Evolutionary conservation across 2,329 filamentous ascomycete species (phyloP).

Genomic region (Botrytis medusae): DNA sequence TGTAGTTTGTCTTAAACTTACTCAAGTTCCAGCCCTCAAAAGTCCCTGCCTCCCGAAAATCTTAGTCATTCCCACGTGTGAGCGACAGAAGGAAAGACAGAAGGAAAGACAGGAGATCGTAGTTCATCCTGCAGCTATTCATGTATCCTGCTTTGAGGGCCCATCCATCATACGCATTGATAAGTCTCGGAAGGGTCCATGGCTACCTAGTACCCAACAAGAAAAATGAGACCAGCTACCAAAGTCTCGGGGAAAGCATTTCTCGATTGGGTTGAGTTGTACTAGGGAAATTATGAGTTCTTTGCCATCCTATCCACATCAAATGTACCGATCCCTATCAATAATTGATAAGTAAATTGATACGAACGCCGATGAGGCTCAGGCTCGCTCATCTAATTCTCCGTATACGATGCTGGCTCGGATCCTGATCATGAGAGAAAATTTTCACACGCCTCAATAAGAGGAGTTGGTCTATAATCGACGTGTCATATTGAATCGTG

Average conservation of each 20-base stretch:
- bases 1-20: constrained; percentile 14
- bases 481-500: constrained; percentile 2
- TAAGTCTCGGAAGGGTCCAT: constrained; percentile 4
- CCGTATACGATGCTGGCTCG: not conserved
- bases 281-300: not conserved
- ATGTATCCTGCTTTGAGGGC: not conserved
- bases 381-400: constrained; percentile 11
- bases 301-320: not conserved
- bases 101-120: constrained; percentile 10
- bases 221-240: constrained; percentile 8
- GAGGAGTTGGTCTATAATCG: not conserved
- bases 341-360: constrained; percentile 14
- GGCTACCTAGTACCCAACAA: constrained; percentile 10
- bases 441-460: not conserved
- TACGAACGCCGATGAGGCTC: constrained; percentile 19
- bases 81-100: constrained; percentile 1
- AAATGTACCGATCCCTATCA: constrained; percentile 13
- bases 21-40: constrained; percentile 11
- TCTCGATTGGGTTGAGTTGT: not conserved
- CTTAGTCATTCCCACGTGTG: constrained; percentile 22
- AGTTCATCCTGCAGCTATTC: not conserved
- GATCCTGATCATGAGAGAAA: not conserved
- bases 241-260: constrained; percentile 8
- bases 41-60: not conserved
- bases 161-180: constrained; percentile 8